Conservation (phyloP, 768 basidiomycete species). For the Glaciozyma antarctica region DNA sequence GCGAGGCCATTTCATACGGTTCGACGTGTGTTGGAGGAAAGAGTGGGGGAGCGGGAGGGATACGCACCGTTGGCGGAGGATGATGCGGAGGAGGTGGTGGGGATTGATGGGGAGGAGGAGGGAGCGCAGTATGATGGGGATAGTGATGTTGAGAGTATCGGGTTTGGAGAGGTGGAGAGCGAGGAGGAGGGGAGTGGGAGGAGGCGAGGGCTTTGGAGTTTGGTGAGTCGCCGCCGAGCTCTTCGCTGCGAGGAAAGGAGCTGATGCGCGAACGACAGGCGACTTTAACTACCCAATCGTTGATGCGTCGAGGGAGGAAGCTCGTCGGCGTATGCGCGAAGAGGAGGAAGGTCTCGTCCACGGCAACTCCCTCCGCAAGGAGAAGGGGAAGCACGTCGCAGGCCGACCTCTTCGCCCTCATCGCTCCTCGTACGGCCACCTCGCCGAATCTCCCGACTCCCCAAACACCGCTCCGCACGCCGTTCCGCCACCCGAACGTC, state of each 20-base stretch:
- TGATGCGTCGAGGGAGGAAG: slow-evolving; percentile 40
- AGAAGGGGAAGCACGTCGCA: slow-evolving; percentile 51
- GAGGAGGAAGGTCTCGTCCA: slow-evolving; percentile 73
- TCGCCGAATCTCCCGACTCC: slow-evolving; percentile 13
- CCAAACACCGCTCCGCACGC: neutral
- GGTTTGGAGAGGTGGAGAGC: slow-evolving; percentile 60
- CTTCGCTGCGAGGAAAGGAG: neutral
- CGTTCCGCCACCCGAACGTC: neutral
- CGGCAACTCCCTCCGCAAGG: slow-evolving; percentile 8
- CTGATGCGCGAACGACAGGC: slow-evolving; percentile 15
- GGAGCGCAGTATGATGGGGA: slow-evolving; percentile 39
- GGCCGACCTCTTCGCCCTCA: slow-evolving; percentile 39
- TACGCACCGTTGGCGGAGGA: slow-evolving; percentile 63
- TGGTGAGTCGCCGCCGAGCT: slow-evolving; percentile 50
- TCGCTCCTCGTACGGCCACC: slow-evolving; percentile 28
- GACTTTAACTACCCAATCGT: slow-evolving; percentile 35
- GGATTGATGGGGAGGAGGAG: slow-evolving; percentile 20
- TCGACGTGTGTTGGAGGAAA: slow-evolving; percentile 37
- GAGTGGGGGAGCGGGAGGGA: slow-evolving; percentile 48
- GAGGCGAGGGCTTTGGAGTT: slow-evolving; percentile 72
- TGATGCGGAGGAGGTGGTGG: slow-evolving; percentile 58
- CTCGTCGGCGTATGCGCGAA: slow-evolving; percentile 58
- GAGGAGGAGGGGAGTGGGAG: slow-evolving; percentile 60
- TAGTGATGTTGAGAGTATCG: slow-evolving; percentile 47
- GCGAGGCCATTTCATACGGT: slow-evolving; percentile 40